Base-by-base conservation (phyloP, 495 filamentous ascomycete species). In the Aspergillus campestris region DNA sequence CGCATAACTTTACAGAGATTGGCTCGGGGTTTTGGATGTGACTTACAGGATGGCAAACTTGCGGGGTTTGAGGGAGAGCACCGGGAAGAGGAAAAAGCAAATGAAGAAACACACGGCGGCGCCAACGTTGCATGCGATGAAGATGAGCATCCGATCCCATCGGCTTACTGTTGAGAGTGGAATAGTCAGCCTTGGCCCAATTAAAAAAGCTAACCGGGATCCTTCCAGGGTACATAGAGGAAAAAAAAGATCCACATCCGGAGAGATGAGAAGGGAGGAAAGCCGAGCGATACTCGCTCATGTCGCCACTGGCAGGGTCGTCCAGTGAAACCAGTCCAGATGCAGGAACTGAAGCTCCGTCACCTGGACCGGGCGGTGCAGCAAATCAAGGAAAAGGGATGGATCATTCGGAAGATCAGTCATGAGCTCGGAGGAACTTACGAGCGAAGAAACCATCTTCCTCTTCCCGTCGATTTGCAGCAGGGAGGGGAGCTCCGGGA, bases 41-140 rank as follows among this genome's bases (percentile, higher is more conserved):
- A 89, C 91, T 83, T 81, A 96, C 92, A 98, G 64, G 48, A 94
- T 86, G 40, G 92, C 92, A 60, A 98, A 94, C 72, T 98, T 98
- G 58, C 85, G 77, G 47, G 92, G 92, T 67, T 74, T 83, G 50
- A 84, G 64, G 50, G 82, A 71, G 47, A 92, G 72, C 39, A 90
- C 70, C 24, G 89, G 89, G 68, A 92, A 89, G 29, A 98, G 72
- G 59, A 79, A 79, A 69, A 97, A 94, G 72, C 87, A 94, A 54
- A 92, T 75, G 48, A 92, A 77, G 69, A 98, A 98, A 71, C 94
- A 89, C 44, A 84, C 87, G 48, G 86, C 74, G 42, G 92, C 91
- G 41, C 84, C 91, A 51, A 95, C 61, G 60, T 95, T 96, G 72
- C 94, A 94, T 55, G 81, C 89, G 44, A 76, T 83, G 61, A 97